Percentiles rank a stretch among this genome's conserved stretches.
Evolutionary conservation across 2,329 filamentous ascomycete genomes (phyloP).

Genomic region (Fonsecaea multimorphosa): DNA sequence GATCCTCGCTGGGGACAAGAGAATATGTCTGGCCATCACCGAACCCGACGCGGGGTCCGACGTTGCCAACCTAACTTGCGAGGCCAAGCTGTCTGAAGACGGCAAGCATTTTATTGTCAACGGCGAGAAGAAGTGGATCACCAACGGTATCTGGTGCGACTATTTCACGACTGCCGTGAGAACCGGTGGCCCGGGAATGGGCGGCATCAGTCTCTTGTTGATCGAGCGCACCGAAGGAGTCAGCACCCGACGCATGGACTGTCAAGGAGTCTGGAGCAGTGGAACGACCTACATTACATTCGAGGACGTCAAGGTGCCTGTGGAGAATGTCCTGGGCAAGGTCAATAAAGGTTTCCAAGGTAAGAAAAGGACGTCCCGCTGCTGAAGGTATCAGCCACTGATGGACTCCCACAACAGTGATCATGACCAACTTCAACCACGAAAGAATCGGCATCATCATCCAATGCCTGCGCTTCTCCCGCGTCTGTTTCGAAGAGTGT

Average conservation of each 20-base stretch:
- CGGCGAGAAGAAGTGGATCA: conserved; percentile 99
- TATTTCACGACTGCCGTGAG: conserved; percentile 98
- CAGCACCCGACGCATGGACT: conserved; percentile 94
- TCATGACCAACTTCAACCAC: conserved; percentile 99
- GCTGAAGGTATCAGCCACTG: background rate
- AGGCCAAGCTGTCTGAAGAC: conserved; percentile 92
- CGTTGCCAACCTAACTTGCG: conserved; percentile 92
- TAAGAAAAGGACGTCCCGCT: conserved; percentile 40
- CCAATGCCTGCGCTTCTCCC: conserved; percentile 91
- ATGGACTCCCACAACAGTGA: conserved; percentile 60
- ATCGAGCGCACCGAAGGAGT: conserved; percentile 92
- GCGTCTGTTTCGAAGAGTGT: conserved; percentile 95
- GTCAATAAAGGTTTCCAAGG: conserved; percentile 96
- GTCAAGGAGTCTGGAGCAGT: conserved; percentile 93
- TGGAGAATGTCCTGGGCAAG: conserved; percentile 98
- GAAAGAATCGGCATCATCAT: conserved; percentile 99
- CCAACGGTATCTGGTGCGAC: conserved; percentile 94
- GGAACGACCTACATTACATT: conserved; percentile 98
- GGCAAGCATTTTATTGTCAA: conserved; percentile 98
- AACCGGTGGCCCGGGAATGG: conserved; percentile 88
- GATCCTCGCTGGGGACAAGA: conserved; percentile 89
- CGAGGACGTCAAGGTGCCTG: conserved; percentile 98
- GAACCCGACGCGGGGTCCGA: conserved; percentile 95
- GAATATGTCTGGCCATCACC: conserved; percentile 96
- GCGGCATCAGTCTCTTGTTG: conserved; percentile 85